A percentile compares a stretch with the other conserved stretches of the same genome.
phyloP scores from a whole-genome alignment of 139 green algal genomes.

The Chlorella sp. region DNA sequence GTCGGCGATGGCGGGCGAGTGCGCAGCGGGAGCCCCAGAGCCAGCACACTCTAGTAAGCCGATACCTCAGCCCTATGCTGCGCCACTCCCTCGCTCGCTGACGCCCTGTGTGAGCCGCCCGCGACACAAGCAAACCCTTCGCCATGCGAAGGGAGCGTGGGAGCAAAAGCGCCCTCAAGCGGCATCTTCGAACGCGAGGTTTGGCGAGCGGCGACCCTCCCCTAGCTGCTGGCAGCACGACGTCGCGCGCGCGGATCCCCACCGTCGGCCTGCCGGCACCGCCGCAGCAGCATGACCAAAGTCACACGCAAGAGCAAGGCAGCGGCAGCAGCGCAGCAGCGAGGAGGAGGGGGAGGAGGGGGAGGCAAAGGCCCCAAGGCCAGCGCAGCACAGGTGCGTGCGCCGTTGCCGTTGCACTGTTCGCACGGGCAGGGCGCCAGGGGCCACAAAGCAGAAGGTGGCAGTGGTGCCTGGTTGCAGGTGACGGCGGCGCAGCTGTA shows the following conservation, averaged over 20 bases:
- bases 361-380: not conserved
- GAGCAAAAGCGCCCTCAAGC: not conserved
- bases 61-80: too few species aligned
- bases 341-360: not conserved
- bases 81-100: too few species aligned
- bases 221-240: not conserved
- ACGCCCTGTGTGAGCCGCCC: not conserved
- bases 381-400: not conserved
- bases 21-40: too few species aligned
- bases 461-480: constrained; percentile 1
- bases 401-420: too few species aligned
- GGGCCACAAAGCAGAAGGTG: not conserved
- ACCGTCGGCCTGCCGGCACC: too few species aligned
- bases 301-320: not conserved
- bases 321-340: not conserved
- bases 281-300: not conserved
- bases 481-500: constrained; percentile 32
- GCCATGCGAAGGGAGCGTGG: not conserved
- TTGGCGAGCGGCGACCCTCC: not conserved
- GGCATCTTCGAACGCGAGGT: not conserved
- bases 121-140: not conserved
- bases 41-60: too few species aligned
- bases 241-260: too few species aligned
- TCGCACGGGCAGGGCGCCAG: not conserved
- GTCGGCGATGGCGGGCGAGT: too few species aligned